Base-by-base conservation (phyloP, 2,329 filamentous ascomycete genomes). In the Monascus ruber region DNA sequence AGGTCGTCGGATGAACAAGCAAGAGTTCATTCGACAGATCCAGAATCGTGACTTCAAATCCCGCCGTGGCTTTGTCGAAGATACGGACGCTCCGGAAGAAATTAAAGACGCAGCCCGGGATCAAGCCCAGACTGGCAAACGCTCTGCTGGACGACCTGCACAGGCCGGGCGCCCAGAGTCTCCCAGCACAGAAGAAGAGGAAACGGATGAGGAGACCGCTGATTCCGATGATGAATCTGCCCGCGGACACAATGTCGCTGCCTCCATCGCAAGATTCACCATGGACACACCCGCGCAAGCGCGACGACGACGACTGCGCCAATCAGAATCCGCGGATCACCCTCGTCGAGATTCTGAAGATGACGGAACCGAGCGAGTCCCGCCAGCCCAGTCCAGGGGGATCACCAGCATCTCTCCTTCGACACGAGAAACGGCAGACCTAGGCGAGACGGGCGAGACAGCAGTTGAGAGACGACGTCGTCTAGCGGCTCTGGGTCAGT, bases 21-120 rank as follows among this genome's bases (percentile, higher is more conserved):
- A 70, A 4, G 76, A 81, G 44, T 81, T 81, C 52, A 78, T 81
- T 51, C 62, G 72, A 42, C 72, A 79, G 49, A 76, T 81, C 57
- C 70, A 73, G 41, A 62, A 69, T 17, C 64, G 81, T 54, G 76
- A 79, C 45, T 72, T 77, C 25, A 79, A 75, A 50, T 62, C 67
- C 26, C 73, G 75, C 31, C 70, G 68, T 9, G 68, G 64, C 35
- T 44, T 65, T 4, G 59, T 68, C 3, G 58, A 69, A 29, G 52
- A 66, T 35, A 63, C 58, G 28, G 63, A 66, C 42, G 64, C 58
- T 1, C 62, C 65, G 2, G 53, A 60, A 17, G 39, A 47, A 5
- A 47, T 70, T 26, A 63, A 69, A 47, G 45, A 62, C 38, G 58
- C 59, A 26, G 56, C 64, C 29, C 52, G 51, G 26, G 46, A 50